These are phyloP conservation scores for Periconia sp. DNA, from an alignment of 2,329 filamentous ascomycete genomes.

Conservation along the genomic window DNA sequence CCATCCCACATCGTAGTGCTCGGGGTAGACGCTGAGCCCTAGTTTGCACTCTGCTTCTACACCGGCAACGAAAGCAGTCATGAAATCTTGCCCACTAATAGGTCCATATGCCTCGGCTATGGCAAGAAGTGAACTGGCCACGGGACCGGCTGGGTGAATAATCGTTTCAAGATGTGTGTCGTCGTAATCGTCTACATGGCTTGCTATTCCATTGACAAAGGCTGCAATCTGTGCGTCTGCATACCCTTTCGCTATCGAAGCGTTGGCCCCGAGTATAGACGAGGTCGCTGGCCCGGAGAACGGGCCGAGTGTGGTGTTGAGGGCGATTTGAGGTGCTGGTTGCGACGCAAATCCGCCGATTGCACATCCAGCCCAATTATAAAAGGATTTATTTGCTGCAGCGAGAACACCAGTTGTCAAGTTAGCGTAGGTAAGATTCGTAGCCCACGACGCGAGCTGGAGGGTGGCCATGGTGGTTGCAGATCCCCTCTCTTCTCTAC, in stretches of 20 bases:
- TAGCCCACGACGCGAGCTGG: conserved; percentile 57
- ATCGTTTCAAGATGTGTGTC: conserved; percentile 63
- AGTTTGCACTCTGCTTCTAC: conserved; percentile 61
- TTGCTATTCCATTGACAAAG: conserved; percentile 61
- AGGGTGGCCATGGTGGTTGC: conserved; percentile 56
- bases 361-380: conserved; percentile 62
- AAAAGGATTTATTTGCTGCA: conserved; percentile 56
- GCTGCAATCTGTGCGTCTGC: conserved; percentile 58
- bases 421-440: conserved; percentile 48
- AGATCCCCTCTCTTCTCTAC: no score
- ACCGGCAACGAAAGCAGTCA: conserved; percentile 59
- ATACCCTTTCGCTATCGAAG: conserved; percentile 30
- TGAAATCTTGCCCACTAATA: conserved; percentile 54
- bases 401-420: conserved; percentile 51
- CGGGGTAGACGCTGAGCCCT: conserved; percentile 59
- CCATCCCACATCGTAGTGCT: conserved; percentile 64
- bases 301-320: conserved; percentile 38
- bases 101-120: conserved; percentile 51
- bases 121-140: conserved; percentile 58
- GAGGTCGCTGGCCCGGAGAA: conserved; percentile 49
- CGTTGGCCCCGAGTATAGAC: conserved; percentile 42
- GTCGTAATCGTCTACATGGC: conserved; percentile 63
- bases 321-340: conserved; percentile 50
- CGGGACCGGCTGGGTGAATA: conserved; percentile 61
- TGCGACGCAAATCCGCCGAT: conserved; percentile 57